These are phyloP conservation scores for Alternaria triticimaculans DNA, from an alignment of 2,329 filamentous ascomycete genomes.

Conservation along the genomic window DNA sequence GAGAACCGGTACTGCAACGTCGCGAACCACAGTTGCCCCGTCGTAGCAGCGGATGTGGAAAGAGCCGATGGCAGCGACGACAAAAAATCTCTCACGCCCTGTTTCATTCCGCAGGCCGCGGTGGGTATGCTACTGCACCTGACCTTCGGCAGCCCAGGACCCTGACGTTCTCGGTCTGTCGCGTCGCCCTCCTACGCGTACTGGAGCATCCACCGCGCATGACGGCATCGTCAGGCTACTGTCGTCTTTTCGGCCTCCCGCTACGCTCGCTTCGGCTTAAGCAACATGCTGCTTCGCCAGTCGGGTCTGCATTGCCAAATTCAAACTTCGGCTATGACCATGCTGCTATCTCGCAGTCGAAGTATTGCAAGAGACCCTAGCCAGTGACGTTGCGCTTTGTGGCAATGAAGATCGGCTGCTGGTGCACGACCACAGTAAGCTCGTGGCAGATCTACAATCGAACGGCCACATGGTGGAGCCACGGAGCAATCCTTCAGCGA, in stretches of 20 bases:
- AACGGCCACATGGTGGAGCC: slow-evolving; percentile 5
- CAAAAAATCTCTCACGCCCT: slow-evolving; percentile 16
- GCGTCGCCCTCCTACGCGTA: slow-evolving; percentile 22
- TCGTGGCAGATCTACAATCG: slow-evolving; percentile 25
- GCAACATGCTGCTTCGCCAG: slow-evolving; percentile 7
- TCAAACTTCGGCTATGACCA: slow-evolving; percentile 14
- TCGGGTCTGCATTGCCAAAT: slow-evolving; percentile 13
- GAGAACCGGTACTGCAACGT: neutral
- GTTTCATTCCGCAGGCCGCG: slow-evolving; percentile 29
- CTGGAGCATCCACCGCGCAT: slow-evolving; percentile 30
- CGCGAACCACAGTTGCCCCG: neutral
- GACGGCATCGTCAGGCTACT: slow-evolving; percentile 22
- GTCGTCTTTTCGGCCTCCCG: slow-evolving; percentile 9
- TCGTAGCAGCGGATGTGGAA: neutral
- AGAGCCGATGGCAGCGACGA: neutral
- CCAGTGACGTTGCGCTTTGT: slow-evolving; percentile 24
- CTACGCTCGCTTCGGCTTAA: slow-evolving; percentile 13
- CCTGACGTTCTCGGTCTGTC: slow-evolving; percentile 30
- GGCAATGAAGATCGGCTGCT: slow-evolving; percentile 20
- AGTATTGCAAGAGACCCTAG: neutral
- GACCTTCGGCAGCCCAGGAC: slow-evolving; percentile 30
- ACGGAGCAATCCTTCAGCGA: neutral
- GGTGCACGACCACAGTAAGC: slow-evolving; percentile 19
- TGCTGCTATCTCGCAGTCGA: neutral
- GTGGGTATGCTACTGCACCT: slow-evolving; percentile 34